A percentile compares a stretch with the other conserved stretches of the same genome.
Conservation (phyloP, 164 flowering plant genomes). For the Kalanchoe fedtschenkoi region DNA sequence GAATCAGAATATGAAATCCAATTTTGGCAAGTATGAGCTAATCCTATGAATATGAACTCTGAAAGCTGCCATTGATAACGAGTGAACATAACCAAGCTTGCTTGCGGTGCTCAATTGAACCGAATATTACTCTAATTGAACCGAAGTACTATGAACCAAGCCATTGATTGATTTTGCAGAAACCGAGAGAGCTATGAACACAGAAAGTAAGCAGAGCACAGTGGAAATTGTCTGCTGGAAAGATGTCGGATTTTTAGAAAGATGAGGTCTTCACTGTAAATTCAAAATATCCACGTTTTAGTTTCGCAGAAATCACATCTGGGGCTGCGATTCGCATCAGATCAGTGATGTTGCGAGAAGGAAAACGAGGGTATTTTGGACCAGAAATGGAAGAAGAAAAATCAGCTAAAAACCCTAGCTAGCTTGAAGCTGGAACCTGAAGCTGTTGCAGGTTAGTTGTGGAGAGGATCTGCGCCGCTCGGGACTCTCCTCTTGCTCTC, state of each 20-base stretch:
- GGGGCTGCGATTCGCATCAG: neutral
- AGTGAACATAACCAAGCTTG: neutral
- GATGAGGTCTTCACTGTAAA: neutral
- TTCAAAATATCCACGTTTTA: conserved; percentile 4
- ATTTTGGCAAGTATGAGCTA: neutral
- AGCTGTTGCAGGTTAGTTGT: neutral
- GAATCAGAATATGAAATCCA: conserved; percentile 5
- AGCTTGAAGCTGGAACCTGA: neutral
- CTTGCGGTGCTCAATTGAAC: neutral
- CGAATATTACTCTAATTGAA: neutral
- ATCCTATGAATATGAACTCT: neutral
- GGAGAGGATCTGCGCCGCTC: conserved; percentile 5
- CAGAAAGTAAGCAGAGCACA: neutral
- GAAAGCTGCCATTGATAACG: neutral
- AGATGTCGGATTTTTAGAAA: neutral
- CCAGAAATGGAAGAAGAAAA: neutral
- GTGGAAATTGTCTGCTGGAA: neutral
- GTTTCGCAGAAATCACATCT: neutral
- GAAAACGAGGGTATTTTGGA: conserved; percentile 5
- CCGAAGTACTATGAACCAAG: neutral
- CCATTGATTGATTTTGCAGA: neutral
- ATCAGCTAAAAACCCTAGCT: neutral
- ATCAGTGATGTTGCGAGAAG: no score
- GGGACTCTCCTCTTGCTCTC: conserved; percentile 5
- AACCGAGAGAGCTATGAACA: neutral